A percentile compares a stretch with the other conserved stretches of the same genome.
Conservation (phyloP, 768 basidiomycete species). For the Suillus discolor region DNA sequence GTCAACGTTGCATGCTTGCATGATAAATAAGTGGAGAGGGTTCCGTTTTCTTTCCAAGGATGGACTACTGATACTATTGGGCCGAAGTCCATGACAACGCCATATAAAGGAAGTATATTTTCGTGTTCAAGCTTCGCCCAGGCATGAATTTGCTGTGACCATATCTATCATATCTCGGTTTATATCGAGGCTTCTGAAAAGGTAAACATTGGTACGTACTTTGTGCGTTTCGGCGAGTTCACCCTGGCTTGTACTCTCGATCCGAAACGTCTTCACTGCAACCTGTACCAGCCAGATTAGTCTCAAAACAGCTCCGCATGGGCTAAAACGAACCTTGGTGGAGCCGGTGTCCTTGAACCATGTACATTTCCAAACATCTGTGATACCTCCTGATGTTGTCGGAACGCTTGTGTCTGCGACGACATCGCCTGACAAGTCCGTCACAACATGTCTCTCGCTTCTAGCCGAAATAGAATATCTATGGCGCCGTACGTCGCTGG, state of each 20-base stretch:
- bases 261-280: slow-evolving; percentile 10
- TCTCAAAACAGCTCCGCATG: background rate
- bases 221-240: slow-evolving; percentile 3
- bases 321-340: background rate
- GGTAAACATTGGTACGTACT: background rate
- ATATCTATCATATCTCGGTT: slow-evolving; percentile 12
- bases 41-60: slow-evolving; percentile 24
- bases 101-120: slow-evolving; percentile 25
- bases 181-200: background rate
- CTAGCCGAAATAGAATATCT: background rate
- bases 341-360: slow-evolving; percentile 4
- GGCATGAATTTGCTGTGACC: slow-evolving; percentile 23
- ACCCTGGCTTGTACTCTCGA: slow-evolving; percentile 6
- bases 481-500: background rate
- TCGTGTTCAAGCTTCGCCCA: slow-evolving; percentile 22
- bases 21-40: slow-evolving; percentile 17
- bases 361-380: slow-evolving; percentile 13
- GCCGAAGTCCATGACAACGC: slow-evolving; percentile 23
- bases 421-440: background rate
- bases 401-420: background rate
- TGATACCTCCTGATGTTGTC: slow-evolving; percentile 3
- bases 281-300: background rate
- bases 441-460: background rate
- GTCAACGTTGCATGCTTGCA: slow-evolving; percentile 13
- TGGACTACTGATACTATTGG: slow-evolving; percentile 23